Base-by-base conservation (phyloP, 2,329 filamentous ascomycete genomes). In the Hypomyces rosellus region DNA sequence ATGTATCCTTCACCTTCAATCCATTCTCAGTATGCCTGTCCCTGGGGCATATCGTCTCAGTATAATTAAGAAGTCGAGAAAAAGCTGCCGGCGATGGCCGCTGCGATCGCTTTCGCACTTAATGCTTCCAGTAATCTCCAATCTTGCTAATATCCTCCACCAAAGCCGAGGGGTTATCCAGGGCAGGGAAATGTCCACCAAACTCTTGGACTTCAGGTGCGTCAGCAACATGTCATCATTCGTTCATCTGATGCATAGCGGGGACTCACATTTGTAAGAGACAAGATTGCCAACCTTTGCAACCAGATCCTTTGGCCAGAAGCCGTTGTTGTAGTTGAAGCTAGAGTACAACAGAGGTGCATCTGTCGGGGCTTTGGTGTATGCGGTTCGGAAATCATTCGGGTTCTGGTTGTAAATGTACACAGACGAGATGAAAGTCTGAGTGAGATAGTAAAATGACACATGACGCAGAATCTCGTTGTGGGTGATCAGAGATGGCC, bases 371-470 rank as follows among this genome's bases (percentile, higher is more conserved):
- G 56, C 48, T n/a, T 51, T 56, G 15, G 34, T 45, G 20, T 51
- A 57, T 5, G 40, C 44, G 2, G 49, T 34, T 36, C 33, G 48
- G 39, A 58, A 58, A 1, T 48, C 54, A 13, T 39, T 44, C 1
- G 54, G 51, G 13, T 57, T 59, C 7, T 49, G 45, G 7, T 40
- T 50, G 34, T 59, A 55, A 12, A 57, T 52, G n/a, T 51, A 57
- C 8, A 50, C 30, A 7, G 57, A 58, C 2, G 60, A 57, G n/a
- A 58, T 46, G 13, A 61, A 59, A 20, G 55, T 56, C 6, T 55
- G 48, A 0, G 59, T 59, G n/a, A 62, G 58, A 42, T 54, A 61
- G 45, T 63, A 61, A 3, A 61, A 44, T 4, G 56, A 62, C 1
- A 55, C 50, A 0, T 50, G 55, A 9, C 52, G 56, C 33, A 62